A percentile compares a stretch with the other conserved stretches of the same genome.
Conservation (phyloP, 352 stramenopile species). For the Pythium coloratum region DNA sequence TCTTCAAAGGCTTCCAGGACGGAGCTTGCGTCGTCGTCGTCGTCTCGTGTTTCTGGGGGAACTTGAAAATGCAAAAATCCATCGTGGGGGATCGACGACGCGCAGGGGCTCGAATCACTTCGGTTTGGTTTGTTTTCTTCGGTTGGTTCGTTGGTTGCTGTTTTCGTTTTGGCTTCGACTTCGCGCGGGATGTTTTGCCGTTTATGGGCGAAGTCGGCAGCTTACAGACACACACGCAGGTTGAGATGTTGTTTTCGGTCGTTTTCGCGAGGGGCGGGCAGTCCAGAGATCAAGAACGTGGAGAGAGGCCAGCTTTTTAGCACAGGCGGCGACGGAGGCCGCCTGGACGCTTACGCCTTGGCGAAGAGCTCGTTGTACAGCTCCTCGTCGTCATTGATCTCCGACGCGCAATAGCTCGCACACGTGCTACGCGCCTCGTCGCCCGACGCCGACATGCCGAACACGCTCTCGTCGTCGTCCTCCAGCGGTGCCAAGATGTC, state of each 20-base stretch:
- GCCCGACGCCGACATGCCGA: constrained; percentile 5
- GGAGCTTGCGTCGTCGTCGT: constrained; percentile 1
- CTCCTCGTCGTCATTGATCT: constrained; percentile 32
- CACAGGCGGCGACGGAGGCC: not conserved
- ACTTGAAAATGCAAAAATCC: constrained; percentile 6
- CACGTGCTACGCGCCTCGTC: constrained; percentile 18
- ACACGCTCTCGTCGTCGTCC: constrained; percentile 19
- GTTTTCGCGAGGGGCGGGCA: not conserved
- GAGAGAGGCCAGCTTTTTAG: not conserved
- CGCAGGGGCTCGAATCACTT: not conserved
- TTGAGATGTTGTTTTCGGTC: constrained; percentile 9
- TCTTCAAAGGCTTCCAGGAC: constrained; percentile 8
- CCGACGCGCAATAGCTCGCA: constrained; percentile 32
- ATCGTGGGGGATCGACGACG: not conserved
- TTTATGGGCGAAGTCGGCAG: not conserved
- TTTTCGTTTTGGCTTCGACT: constrained; percentile 4
- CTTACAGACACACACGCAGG: constrained; percentile 5
- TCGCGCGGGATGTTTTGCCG: not conserved
- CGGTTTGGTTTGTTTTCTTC: not conserved
- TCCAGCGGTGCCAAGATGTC: constrained; percentile 27
- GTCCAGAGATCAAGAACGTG: not conserved
- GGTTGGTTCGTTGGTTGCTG: not conserved
- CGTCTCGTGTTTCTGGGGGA: constrained; percentile 2
- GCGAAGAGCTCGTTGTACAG: constrained; percentile 27
- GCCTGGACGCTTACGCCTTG: constrained; percentile 12